These are phyloP conservation scores for Lipomyces sp. DNA, from an alignment of 805 yeast species.

Conservation along the genomic window DNA sequence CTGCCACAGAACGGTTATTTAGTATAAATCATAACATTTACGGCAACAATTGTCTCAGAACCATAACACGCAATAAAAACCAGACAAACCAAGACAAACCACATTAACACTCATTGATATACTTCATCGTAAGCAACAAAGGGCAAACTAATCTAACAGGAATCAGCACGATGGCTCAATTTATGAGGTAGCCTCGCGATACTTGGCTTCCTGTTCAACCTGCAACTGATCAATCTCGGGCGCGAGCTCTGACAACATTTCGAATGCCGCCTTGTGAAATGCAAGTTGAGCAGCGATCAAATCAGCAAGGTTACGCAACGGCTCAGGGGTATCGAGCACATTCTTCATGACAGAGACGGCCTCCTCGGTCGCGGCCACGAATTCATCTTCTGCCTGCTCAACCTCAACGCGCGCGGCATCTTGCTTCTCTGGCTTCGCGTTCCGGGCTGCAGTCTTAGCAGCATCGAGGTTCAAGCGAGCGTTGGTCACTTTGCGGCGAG, in stretches of 20 bases:
- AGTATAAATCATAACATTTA: background rate
- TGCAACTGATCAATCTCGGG: slow-evolving; percentile 66
- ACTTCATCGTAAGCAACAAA: background rate
- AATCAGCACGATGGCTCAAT: background rate
- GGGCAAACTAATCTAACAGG: background rate
- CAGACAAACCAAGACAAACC: background rate
- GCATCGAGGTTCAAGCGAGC: slow-evolving; percentile 80
- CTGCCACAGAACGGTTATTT: background rate
- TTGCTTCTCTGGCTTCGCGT: slow-evolving; percentile 65
- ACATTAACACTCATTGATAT: background rate
- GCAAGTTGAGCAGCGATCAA: slow-evolving; percentile 79
- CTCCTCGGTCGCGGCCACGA: slow-evolving; percentile 87
- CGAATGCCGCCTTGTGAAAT: slow-evolving; percentile 75
- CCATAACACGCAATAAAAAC: background rate
- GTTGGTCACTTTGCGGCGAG: slow-evolving; percentile 75
- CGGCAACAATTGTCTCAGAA: background rate
- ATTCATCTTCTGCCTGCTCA: slow-evolving; percentile 86
- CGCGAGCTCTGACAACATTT: slow-evolving; percentile 65
- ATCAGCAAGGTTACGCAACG: slow-evolving; percentile 68
- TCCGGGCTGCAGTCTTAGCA: slow-evolving; percentile 61
- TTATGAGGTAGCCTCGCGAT: slow-evolving; percentile 29
- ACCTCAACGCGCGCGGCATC: slow-evolving; percentile 75
- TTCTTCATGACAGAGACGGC: slow-evolving; percentile 83
- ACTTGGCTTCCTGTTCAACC: slow-evolving; percentile 54
- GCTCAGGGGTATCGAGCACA: slow-evolving; percentile 71